Evolutionary conservation across 2,329 filamentous ascomycete species (phyloP).

Genomic region (Botrytis hyacinthi): DNA sequence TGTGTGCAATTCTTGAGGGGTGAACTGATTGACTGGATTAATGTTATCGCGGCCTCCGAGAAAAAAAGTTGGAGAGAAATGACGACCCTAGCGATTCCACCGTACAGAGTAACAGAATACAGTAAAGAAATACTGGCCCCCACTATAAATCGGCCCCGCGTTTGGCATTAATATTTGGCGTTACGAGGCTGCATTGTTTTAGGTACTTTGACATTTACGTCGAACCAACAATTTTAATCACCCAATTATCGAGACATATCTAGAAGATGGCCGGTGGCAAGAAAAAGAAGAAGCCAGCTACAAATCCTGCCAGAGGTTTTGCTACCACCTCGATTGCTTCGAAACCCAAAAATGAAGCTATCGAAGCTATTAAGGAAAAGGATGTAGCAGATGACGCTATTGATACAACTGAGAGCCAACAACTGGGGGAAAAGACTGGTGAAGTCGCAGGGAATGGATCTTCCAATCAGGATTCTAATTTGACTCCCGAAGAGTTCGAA

Average conservation of each 20-base stretch:
- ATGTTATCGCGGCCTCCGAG: slow-evolving; percentile 14
- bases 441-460: slow-evolving; percentile 21
- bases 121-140: slow-evolving; percentile 8
- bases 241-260: not conserved
- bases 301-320: slow-evolving; percentile 88
- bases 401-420: slow-evolving; percentile 22
- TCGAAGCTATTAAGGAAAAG: slow-evolving; percentile 32
- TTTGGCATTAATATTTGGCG: slow-evolving; percentile 11
- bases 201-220: not conserved
- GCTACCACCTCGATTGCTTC: slow-evolving; percentile 91
- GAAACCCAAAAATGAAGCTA: slow-evolving; percentile 66
- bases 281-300: slow-evolving; percentile 86
- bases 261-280: slow-evolving; percentile 61
- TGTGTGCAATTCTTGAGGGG: not conserved
- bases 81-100: slow-evolving; percentile 15
- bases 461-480: slow-evolving; percentile 42
- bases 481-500: slow-evolving; percentile 87
- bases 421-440: not conserved
- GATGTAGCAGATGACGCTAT: slow-evolving; percentile 30
- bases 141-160: slow-evolving; percentile 20
- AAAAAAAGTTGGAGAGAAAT: slow-evolving; percentile 13
- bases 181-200: slow-evolving; percentile 13
- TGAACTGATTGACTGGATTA: slow-evolving; percentile 10
- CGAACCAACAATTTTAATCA: slow-evolving; percentile 7
- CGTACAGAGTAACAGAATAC: not conserved